Evolutionary conservation across 176 grass and related monocot species (phyloP).

Genomic region (Carex parvula): DNA sequence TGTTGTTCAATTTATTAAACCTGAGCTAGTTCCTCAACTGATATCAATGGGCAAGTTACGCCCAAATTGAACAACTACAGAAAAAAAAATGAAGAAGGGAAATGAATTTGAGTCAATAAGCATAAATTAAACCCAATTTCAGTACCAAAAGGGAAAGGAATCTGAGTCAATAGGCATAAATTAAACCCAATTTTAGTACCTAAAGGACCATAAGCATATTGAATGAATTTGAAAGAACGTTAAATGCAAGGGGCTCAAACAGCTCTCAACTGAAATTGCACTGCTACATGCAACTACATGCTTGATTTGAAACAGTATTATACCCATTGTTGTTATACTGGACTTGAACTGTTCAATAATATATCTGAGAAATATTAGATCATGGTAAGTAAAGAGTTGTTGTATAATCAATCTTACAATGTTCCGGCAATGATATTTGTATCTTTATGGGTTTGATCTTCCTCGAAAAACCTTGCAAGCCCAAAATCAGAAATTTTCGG

Average conservation of each 20-base stretch:
- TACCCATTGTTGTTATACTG: neutral
- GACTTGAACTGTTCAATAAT: neutral
- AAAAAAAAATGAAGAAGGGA: neutral
- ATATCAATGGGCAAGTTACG: neutral
- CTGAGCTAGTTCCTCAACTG: neutral
- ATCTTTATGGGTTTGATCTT: constrained; percentile 24
- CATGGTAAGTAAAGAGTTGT: neutral
- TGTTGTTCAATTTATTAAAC: neutral
- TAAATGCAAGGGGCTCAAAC: too few relatives aligned
- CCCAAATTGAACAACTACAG: neutral
- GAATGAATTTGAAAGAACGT: neutral
- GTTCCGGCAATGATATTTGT: constrained; percentile 13
- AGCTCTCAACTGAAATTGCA: neutral
- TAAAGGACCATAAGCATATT: neutral
- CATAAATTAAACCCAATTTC: neutral
- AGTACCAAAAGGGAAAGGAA: neutral
- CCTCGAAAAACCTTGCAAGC: constrained; percentile 27
- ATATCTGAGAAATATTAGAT: neutral
- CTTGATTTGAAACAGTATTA: neutral
- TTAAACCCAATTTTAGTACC: neutral
- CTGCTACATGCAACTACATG: neutral
- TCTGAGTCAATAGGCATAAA: neutral
- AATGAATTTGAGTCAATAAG: neutral
- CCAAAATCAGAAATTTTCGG: constrained; percentile 26
- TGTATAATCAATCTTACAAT: neutral